A percentile compares a stretch with the other conserved stretches of the same genome.
Evolutionary conservation across 2,329 filamentous ascomycete genomes (phyloP).

Genomic region (Scytalidium sp.): DNA sequence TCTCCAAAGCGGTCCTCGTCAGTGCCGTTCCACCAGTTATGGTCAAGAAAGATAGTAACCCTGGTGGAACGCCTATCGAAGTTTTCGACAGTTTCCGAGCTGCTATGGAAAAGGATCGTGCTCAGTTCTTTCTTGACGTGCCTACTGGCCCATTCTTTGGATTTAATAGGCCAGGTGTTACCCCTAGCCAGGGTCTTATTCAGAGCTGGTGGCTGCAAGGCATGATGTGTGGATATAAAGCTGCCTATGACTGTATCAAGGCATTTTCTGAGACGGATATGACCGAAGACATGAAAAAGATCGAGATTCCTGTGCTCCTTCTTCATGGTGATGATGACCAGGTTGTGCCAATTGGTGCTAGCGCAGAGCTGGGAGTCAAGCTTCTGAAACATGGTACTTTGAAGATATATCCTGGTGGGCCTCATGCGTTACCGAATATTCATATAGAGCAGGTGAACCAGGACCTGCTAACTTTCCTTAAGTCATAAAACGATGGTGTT

Average conservation of each 20-base stretch:
- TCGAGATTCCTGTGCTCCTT: conserved; percentile 36
- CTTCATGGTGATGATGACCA: conserved; percentile 40
- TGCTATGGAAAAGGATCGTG: conserved; percentile 31
- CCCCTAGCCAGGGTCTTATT: conserved; percentile 33
- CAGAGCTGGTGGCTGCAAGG: conserved; percentile 37
- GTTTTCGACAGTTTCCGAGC: conserved; percentile 36
- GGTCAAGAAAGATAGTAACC: conserved; percentile 30
- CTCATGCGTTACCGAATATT: conserved; percentile 37
- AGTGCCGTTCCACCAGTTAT: conserved; percentile 32
- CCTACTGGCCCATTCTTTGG: conserved; percentile 32
- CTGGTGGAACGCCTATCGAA: conserved; percentile 30
- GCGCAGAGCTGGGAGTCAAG: conserved; percentile 29
- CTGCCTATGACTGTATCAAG: conserved; percentile 36
- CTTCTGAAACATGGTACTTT: conserved; percentile 33
- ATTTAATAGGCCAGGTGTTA: conserved; percentile 28
- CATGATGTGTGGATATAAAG: conserved; percentile 35
- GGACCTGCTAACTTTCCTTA: conserved; percentile 33
- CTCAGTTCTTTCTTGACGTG: conserved; percentile 34
- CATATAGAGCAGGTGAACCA: conserved; percentile 32
- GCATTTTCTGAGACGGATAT: conserved; percentile 39
- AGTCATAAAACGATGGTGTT: background rate
- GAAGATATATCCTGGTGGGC: conserved; percentile 36
- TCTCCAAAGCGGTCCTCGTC: conserved; percentile 37
- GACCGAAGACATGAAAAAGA: conserved; percentile 35
- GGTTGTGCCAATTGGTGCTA: conserved; percentile 32